phyloP scores from a whole-genome alignment of 345 rosid species.

The Raphanus raphanistrum region DNA sequence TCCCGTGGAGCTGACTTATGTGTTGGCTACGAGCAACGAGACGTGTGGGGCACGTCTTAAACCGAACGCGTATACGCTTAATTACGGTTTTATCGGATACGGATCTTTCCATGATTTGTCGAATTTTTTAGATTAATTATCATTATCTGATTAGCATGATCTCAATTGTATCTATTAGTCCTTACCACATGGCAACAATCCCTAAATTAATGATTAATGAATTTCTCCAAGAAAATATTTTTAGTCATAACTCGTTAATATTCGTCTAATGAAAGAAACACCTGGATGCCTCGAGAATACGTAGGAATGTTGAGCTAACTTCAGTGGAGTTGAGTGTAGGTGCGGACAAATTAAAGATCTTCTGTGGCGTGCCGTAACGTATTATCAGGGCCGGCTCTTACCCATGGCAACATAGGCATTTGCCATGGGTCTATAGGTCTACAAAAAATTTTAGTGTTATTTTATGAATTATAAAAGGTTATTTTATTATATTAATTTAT shows the following conservation, averaged over 20 bases:
- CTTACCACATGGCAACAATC: slow-evolving; percentile 3
- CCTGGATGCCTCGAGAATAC: neutral
- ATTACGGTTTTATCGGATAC: slow-evolving; percentile 12
- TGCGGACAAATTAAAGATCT: slow-evolving; percentile 24
- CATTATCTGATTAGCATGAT: slow-evolving; percentile 1
- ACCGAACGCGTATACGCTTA: slow-evolving; percentile 43
- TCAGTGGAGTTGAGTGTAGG: slow-evolving; percentile 40
- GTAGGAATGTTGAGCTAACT: slow-evolving; percentile 25
- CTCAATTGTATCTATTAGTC: neutral
- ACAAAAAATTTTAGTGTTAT: too few species aligned
- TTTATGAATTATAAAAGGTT: too few species aligned
- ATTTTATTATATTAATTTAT: too few species aligned
- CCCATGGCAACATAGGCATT: too few species aligned
- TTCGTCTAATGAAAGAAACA: neutral
- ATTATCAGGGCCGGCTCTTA: neutral
- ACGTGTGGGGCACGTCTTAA: slow-evolving; percentile 41
- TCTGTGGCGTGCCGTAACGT: slow-evolving; percentile 42
- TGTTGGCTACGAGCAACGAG: slow-evolving; percentile 41
- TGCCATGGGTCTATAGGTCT: too few species aligned
- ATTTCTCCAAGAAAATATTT: neutral
- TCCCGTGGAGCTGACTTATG: slow-evolving; percentile 42
- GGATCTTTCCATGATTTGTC: slow-evolving; percentile 22
- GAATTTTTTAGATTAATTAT: neutral
- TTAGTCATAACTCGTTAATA: neutral
- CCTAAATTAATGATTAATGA: neutral